Evolutionary conservation across 768 basidiomycete species (phyloP), one percentile per base, ranked within the genome.

Genomic region (Macrolepiota fuliginosa): DNA sequence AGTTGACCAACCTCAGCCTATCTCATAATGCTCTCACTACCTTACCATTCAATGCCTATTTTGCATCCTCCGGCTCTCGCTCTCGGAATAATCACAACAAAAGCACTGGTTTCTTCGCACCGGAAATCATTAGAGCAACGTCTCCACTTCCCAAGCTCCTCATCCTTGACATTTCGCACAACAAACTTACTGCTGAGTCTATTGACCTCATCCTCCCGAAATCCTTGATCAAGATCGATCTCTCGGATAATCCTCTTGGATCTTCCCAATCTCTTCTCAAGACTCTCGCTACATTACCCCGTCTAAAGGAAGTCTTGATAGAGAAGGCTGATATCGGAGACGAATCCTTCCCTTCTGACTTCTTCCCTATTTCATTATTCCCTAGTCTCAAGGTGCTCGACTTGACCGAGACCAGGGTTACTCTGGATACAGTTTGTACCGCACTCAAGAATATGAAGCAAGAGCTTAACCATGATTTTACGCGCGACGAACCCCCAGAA

Each of bases 241-340:
- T 93, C 36, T 87, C 89, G 1, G 77, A 71, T 4, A 92, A 92
- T 65, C 90, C 90, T 4, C 79, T 94, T 2, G 82, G 83, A 22
- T 45, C 69, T 63, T 74, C 73, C 53, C 71, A 73, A 61, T 50
- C 69, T 15, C 73, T 90, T 37, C 62, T 91, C 13, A 76, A 75
- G 11, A 76, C 76, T 2, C 70, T 90, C 15, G 79, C 77, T 19
- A 66, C 71, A 1, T 74, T 92, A 35, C 64, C 70, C 32, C 79
- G 80, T 27, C 73, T 93, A 32, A 85, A 81, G 63, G 85, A 89
- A 62, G 71, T 91, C 55, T 76, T 74, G 15, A 72, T 88, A 52
- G 80, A 84, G 63, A 76, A 81, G 36, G 79, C 87, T 4, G 81
- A 83, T 39, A 81, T 92, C 19, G 82, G 76, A 15, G 82, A 92